Evolutionary conservation across 164 flowering plant genomes (phyloP), one percentile per base, ranked within the genome.

Genomic region (Vitis amurensis): DNA sequence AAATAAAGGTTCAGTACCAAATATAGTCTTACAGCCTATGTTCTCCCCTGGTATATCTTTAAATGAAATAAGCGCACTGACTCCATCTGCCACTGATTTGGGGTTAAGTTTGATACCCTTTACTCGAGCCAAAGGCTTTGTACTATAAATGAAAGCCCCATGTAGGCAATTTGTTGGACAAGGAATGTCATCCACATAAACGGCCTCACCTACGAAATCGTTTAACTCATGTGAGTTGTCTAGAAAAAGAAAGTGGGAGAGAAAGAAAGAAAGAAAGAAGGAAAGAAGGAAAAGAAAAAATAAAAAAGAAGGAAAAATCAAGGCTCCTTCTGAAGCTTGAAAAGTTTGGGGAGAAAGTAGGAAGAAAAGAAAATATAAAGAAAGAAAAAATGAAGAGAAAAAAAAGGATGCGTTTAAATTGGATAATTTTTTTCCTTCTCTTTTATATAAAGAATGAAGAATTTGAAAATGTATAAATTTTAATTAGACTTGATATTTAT

Each of bases 131-230:
- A 88, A 76, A 69, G 97, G 91, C 80, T 74, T 84, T 17, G 86
- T 89, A 84, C 97, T 91, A 62, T 74, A 89, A 59, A 92, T 81
- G 76, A 92, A 87, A 77, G 97, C 89, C 65, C 97, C 99, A 70
- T 92, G 61, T 9, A 94, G 82, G 78, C 97, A 94, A 69, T 86
- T 83, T 64, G 79, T 71, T 9, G 95, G 97, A 72, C 95, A 85
- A 64, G 97, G 93, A 80, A 94, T 87, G 78, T 94, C 99, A 80
- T 94, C 97, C 55, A 94, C 95, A 79, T 56, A 94, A 7, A 91
- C 83, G 59, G 99, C 99, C 79, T 94, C 99, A 73, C 99, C 97
- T 94, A 69, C 63, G 78, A 17, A 68, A 70, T 67, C 59, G 61
- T 37, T 52, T 7, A 15, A 37, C 44, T 37, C 44, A 37, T 37